These are phyloP conservation scores for Drechslera avenae DNA, from an alignment of 2,329 filamentous ascomycete species.

Conservation along the genomic window DNA sequence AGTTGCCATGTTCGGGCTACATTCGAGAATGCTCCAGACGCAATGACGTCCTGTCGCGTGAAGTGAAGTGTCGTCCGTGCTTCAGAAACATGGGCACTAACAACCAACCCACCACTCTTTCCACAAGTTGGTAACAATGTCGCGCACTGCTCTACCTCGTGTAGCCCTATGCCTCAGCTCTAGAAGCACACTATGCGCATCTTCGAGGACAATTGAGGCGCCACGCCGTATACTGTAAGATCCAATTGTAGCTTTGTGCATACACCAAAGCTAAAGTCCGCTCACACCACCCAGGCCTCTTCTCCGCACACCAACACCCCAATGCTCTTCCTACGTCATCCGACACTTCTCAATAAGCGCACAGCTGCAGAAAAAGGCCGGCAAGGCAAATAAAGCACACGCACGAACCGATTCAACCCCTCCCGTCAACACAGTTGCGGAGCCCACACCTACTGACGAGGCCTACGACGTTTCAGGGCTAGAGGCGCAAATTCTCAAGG, in stretches of 20 bases:
- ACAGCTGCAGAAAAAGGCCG: constrained; percentile 57
- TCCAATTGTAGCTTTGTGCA: constrained; percentile 1
- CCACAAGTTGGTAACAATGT: constrained; percentile 26
- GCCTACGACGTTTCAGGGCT: constrained; percentile 66
- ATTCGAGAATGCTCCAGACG: neutral
- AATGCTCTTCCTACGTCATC: constrained; percentile 11
- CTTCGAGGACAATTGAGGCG: constrained; percentile 29
- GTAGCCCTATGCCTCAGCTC: constrained; percentile 26
- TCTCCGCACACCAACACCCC: constrained; percentile 10
- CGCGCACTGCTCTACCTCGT: constrained; percentile 31
- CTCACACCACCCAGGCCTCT: constrained; percentile 20
- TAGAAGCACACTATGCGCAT: constrained; percentile 13
- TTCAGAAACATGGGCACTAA: neutral
- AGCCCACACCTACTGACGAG: constrained; percentile 54
- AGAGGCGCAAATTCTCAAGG: constrained; percentile 60
- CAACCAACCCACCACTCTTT: constrained; percentile 2
- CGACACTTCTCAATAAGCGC: constrained; percentile 53
- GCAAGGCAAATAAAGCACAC: constrained; percentile 54
- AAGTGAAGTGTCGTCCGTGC: constrained; percentile 11
- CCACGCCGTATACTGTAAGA: constrained; percentile 36
- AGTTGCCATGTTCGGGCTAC: neutral
- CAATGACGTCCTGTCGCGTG: constrained; percentile 13
- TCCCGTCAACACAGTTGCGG: constrained; percentile 28
- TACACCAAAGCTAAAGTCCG: neutral
- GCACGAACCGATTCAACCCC: constrained; percentile 45